phyloP scores from a whole-genome alignment of 805 yeast genomes.

The Zygoascus tannicola region DNA sequence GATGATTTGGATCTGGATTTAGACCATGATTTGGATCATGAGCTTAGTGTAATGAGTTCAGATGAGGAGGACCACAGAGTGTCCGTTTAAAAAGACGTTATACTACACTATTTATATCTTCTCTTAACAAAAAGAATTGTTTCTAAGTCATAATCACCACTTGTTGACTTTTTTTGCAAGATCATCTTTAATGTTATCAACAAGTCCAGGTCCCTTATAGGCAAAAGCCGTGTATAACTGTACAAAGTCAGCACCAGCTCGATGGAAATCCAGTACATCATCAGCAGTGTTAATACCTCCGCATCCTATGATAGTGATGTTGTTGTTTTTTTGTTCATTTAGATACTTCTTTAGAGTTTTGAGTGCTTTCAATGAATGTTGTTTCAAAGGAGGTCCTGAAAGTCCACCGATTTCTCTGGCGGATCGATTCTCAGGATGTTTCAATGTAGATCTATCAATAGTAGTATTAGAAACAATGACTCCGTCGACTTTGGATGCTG shows the following conservation, averaged over 20 bases:
- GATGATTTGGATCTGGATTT: not conserved
- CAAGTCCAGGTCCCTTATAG: constrained; percentile 84
- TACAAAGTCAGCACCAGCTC: constrained; percentile 87
- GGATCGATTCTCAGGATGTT: constrained; percentile 24
- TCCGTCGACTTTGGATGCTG: constrained; percentile 73
- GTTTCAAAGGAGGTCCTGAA: constrained; percentile 87
- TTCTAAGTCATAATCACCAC: no score
- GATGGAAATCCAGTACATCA: constrained; percentile 85
- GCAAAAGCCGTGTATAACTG: constrained; percentile 86
- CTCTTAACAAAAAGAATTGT: no score
- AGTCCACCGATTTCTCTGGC: constrained; percentile 71
- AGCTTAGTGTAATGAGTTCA: no score
- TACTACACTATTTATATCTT: no score
- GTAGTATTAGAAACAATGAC: constrained; percentile 91
- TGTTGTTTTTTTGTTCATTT: constrained; percentile 38
- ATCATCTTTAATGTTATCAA: constrained; percentile 50
- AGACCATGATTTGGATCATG: not conserved
- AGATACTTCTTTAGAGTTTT: constrained; percentile 63
- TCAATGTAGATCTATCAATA: constrained; percentile 53
- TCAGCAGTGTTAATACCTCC: constrained; percentile 87
- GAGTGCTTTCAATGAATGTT: constrained; percentile 63
- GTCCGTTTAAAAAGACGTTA: not conserved
- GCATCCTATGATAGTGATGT: constrained; percentile 77
- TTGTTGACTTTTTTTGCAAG: constrained; percentile 3
- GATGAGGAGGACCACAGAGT: not conserved